Conservation (phyloP, 1,284 basidiomycete genomes). For the Baeospora myosura region DNA sequence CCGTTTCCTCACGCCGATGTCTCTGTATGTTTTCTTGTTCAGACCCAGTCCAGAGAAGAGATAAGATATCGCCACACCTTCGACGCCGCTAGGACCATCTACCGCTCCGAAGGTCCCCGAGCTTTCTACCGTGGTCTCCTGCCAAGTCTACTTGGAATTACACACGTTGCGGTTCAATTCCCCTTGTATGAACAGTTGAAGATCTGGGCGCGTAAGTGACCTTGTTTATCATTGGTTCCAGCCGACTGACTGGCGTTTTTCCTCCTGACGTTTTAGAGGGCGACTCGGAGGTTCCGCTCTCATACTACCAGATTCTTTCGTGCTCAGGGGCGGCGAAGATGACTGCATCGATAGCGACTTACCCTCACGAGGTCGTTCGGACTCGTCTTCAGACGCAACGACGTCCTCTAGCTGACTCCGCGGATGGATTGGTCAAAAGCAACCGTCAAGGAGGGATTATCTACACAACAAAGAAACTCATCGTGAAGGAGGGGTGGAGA, state of each 20-base stretch:
- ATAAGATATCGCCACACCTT: conserved; percentile 78
- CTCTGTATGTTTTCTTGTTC: conserved; percentile 7
- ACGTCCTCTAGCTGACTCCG: conserved; percentile 50
- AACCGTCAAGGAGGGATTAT: conserved; percentile 56
- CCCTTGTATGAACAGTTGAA: conserved; percentile 93
- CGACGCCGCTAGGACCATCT: conserved; percentile 83
- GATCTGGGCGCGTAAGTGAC: conserved; percentile 51
- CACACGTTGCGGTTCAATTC: conserved; percentile 92
- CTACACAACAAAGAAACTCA: conserved; percentile 65
- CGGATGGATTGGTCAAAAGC: conserved; percentile 49
- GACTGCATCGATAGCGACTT: conserved; percentile 88
- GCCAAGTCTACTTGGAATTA: conserved; percentile 83
- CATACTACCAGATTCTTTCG: conserved; percentile 66
- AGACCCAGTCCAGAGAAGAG: conserved; percentile 75
- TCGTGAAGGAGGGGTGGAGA: conserved; percentile 76
- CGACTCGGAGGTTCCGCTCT: conserved; percentile 50
- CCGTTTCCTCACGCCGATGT: conserved; percentile 2
- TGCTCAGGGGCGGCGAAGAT: conserved; percentile 90
- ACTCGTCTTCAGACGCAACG: conserved; percentile 85
- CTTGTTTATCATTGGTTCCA: background rate
- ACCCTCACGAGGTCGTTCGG: conserved; percentile 93
- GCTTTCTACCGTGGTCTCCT: conserved; percentile 91
- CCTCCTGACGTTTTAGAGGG: conserved; percentile 33
- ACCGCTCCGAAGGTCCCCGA: conserved; percentile 72
- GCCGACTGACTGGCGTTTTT: conserved; percentile 4